Evolutionary conservation across 371 early-diverging fungal species (phyloP).

Genomic region (Lichtheimia ramosa): DNA sequence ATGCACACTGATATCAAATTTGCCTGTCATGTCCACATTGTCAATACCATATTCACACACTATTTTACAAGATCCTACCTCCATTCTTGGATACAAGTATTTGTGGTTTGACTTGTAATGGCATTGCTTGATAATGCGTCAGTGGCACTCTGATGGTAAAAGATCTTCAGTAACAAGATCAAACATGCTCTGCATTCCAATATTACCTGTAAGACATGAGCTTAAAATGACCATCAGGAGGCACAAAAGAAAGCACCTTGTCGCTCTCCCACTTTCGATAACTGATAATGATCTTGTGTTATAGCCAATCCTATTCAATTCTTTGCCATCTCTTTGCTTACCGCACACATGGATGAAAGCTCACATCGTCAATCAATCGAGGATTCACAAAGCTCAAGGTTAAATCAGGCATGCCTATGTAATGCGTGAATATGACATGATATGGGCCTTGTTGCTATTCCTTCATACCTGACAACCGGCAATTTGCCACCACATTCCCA

Average conservation of each 20-base stretch:
- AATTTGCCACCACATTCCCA: conserved; percentile 78
- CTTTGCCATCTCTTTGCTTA: conserved; percentile 15
- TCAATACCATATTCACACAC: not conserved
- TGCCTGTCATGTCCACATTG: conserved; percentile 36
- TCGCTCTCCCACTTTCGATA: conserved; percentile 80
- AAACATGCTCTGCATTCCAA: not conserved
- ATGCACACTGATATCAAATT: conserved; percentile 68
- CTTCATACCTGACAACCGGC: conserved; percentile 69
- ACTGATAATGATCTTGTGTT: conserved; percentile 15
- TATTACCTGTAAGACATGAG: conserved; percentile 79
- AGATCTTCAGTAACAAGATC: not conserved
- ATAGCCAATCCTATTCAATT: not conserved
- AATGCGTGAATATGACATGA: not conserved
- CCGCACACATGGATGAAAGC: conserved; percentile 91
- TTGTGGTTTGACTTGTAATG: conserved; percentile 66
- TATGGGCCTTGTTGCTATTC: not conserved
- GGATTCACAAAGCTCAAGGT: conserved; percentile 74
- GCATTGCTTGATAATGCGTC: conserved; percentile 62
- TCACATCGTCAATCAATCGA: conserved; percentile 74
- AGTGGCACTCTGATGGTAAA: conserved; percentile 47
- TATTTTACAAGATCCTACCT: conserved; percentile 21
- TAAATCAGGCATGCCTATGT: conserved; percentile 84
- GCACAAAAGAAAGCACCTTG: conserved; percentile 83
- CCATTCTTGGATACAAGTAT: conserved; percentile 52
- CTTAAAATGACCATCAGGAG: conserved; percentile 92